Evolutionary conservation across 108 stramenopile species (phyloP), one percentile per base, ranked within the genome.

Genomic region (Pinguiococcus pyrenoidosus): DNA sequence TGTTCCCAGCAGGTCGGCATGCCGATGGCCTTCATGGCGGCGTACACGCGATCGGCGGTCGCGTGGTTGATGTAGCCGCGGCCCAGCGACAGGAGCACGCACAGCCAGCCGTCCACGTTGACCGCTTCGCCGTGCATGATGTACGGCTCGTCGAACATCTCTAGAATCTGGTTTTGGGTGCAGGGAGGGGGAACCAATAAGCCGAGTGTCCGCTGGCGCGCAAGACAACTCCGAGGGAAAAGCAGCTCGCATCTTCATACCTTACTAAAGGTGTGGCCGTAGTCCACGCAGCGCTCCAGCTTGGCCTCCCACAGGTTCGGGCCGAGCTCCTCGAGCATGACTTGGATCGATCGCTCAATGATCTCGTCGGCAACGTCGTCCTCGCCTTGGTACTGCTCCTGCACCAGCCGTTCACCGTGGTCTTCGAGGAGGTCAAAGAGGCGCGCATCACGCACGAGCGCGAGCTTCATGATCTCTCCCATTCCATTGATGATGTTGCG

Each of bases 61-160:
- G 79, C 80, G 71, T 71, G 70, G n/a, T 66, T 53, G 42, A 89
- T 80, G 61, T 78, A 81, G 4, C 84, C 86, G 40, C 91, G 80
- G 24, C 83, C 61, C 58, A 77, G 78, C 48, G 82, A 80, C 34
- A 90, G 50, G 13, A 90, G 51, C 17, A 85, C 83, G 67, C 84
- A 87, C 51, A 93, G 84, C 69, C 87, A 88, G 10, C 89, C 89
- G 71, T 94, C 87, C 22, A 90, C 78, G 59, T 90, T 90, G 17
- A 94, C 92, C 29, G 92, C 92, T 60, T 94, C 92, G 25, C 92
- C 92, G 53, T 94, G 92, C 84, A 90, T 87, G 45, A 94, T 83
- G 54, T 94, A 85, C 4, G 71, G 83, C 6, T 73, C 83, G 3
- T 87, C 87, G 23, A 78, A 72, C 89, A 90, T 90, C 59, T 94